Conservation (phyloP, 768 basidiomycete species). For the Mycena galopus region DNA sequence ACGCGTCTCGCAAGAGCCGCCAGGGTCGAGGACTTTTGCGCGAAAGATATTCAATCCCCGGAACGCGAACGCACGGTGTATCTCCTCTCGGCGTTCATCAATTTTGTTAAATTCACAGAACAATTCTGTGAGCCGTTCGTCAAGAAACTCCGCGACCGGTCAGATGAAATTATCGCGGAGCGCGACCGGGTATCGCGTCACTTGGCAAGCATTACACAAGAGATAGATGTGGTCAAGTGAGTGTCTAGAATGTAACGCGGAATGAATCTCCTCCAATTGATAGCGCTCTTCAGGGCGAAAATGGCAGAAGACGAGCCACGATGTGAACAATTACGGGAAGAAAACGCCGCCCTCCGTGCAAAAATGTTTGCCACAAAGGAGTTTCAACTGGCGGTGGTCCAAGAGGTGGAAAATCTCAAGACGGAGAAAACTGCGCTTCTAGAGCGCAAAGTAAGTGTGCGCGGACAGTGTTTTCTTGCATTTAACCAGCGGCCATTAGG, state of each 20-base stretch:
- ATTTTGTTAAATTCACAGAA: slow-evolving; percentile 91
- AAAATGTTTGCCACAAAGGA: slow-evolving; percentile 81
- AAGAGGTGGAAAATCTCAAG: slow-evolving; percentile 80
- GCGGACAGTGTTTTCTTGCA: not conserved
- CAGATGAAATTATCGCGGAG: slow-evolving; percentile 68
- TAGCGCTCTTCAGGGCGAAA: slow-evolving; percentile 62
- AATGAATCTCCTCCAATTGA: not conserved
- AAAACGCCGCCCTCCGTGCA: slow-evolving; percentile 72
- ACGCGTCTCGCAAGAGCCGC: slow-evolving; percentile 81
- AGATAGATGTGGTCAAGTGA: slow-evolving; percentile 70
- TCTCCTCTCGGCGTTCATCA: slow-evolving; percentile 90
- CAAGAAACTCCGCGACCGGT: slow-evolving; percentile 70
- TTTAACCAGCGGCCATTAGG: slow-evolving; percentile 49
- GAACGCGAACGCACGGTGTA: slow-evolving; percentile 80
- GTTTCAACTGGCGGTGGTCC: slow-evolving; percentile 66
- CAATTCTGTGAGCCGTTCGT: slow-evolving; percentile 75
- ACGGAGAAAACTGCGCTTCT: slow-evolving; percentile 74
- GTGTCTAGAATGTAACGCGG: slow-evolving; percentile 36
- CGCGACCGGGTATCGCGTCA: slow-evolving; percentile 69
- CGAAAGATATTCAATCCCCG: slow-evolving; percentile 80
- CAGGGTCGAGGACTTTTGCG: slow-evolving; percentile 80
- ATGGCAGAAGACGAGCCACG: slow-evolving; percentile 78
- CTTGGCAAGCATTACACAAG: slow-evolving; percentile 61
- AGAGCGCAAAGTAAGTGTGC: slow-evolving; percentile 68
- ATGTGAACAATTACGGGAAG: slow-evolving; percentile 68